A percentile compares a stretch with the other conserved stretches of the same genome.
Conservation (phyloP, 768 basidiomycete genomes). For the Strobilomyces echinocephalus region DNA sequence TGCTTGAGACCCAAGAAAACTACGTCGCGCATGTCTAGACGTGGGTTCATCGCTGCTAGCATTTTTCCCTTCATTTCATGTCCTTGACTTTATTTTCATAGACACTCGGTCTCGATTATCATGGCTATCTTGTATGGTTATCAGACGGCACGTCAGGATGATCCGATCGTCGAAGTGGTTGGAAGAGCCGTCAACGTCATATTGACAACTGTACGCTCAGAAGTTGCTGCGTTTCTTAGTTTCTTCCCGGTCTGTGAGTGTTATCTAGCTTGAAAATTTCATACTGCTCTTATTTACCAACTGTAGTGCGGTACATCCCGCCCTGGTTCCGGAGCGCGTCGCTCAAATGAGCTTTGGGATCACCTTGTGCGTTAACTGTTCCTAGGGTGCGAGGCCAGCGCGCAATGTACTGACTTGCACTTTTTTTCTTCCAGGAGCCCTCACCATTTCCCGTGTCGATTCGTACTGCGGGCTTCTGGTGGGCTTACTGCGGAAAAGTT, state of each 20-base stretch:
- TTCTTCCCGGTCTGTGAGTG: constrained; percentile 34
- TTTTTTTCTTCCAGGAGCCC: constrained; percentile 16
- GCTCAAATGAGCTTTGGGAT: constrained; percentile 28
- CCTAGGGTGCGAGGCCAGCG: neutral
- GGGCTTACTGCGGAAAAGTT: constrained; percentile 17
- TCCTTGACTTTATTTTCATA: neutral
- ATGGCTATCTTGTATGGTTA: constrained; percentile 32
- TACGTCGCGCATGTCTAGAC: constrained; percentile 23
- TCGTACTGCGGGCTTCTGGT: constrained; percentile 20
- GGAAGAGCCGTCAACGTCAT: constrained; percentile 23
- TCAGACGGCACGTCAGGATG: constrained; percentile 20
- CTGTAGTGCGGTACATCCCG: constrained; percentile 33
- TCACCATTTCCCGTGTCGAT: constrained; percentile 20
- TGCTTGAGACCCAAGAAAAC: constrained; percentile 19
- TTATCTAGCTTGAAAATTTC: neutral
- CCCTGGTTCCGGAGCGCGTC: constrained; percentile 39
- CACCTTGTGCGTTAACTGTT: constrained; percentile 20
- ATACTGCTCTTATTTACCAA: neutral
- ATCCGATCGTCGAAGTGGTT: constrained; percentile 25
- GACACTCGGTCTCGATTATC: constrained; percentile 25
- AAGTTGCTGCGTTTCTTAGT: constrained; percentile 34
- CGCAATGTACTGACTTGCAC: neutral
- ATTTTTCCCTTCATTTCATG: neutral
- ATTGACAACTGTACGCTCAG: constrained; percentile 20
- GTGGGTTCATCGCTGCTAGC: constrained; percentile 7